These are phyloP conservation scores for Plectosphaerella cucumerina DNA, from an alignment of 2,329 filamentous ascomycete species.

Conservation along the genomic window DNA sequence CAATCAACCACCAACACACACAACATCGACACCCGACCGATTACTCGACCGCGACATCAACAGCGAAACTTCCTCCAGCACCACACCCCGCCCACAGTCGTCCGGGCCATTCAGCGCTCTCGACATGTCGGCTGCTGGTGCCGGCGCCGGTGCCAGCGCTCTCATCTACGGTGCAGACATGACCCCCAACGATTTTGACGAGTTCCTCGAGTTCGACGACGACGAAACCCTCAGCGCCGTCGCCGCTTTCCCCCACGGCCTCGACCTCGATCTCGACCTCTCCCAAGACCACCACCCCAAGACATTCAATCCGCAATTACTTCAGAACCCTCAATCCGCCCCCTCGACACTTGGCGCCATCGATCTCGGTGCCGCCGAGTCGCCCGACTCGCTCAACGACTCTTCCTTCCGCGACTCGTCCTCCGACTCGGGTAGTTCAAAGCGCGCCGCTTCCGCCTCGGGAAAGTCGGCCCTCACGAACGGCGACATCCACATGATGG, in stretches of 20 bases:
- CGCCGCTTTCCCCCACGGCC: slow-evolving; percentile 17
- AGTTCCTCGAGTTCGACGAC: slow-evolving; percentile 33
- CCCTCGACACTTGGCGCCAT: slow-evolving; percentile 12
- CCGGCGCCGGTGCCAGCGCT: slow-evolving; percentile 26
- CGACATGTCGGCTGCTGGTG: slow-evolving; percentile 16
- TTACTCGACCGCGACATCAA: too few species aligned
- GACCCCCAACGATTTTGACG: slow-evolving; percentile 23
- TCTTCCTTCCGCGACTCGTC: slow-evolving; percentile 42
- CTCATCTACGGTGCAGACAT: slow-evolving; percentile 32
- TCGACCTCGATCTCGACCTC: slow-evolving; percentile 19
- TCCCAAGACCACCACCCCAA: slow-evolving; percentile 30
- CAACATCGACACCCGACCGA: too few species aligned
- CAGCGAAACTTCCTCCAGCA: too few species aligned
- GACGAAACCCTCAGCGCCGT: slow-evolving; percentile 21
- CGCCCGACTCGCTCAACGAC: slow-evolving; percentile 35
- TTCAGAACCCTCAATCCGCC: slow-evolving; percentile 8
- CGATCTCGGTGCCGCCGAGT: slow-evolving; percentile 29
- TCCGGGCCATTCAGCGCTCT: neutral
- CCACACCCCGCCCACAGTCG: neutral
- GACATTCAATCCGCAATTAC: slow-evolving; percentile 19
- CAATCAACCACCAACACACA: too few species aligned
- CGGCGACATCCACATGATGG: slow-evolving; percentile 39
- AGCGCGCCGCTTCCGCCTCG: slow-evolving; percentile 42
- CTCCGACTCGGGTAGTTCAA: slow-evolving; percentile 48
- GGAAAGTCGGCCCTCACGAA: slow-evolving; percentile 36